Evolutionary conservation across 345 rosid genomes (phyloP).

Genomic region (Aethionema arabicum): DNA sequence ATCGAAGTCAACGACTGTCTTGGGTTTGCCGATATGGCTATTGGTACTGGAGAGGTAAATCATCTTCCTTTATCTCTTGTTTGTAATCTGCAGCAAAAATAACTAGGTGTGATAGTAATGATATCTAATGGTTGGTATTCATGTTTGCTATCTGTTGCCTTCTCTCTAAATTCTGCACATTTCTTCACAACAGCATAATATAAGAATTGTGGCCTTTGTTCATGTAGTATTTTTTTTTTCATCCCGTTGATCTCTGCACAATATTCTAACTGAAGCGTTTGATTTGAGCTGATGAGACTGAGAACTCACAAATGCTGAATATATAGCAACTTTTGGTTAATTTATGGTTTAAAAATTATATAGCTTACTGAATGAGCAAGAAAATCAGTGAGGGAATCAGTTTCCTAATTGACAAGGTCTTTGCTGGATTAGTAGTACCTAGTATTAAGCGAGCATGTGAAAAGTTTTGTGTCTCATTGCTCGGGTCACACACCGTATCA

Average conservation of each 20-base stretch:
- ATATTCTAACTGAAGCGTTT: conserved; percentile 11
- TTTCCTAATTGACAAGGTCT: not conserved
- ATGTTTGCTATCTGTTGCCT: not conserved
- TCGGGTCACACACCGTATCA: not conserved
- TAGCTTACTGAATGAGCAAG: not conserved
- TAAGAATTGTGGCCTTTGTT: conserved; percentile 6
- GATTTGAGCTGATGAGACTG: conserved; percentile 16
- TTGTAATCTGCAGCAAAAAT: conserved; percentile 6
- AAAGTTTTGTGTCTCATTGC: not conserved
- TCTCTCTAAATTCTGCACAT: not conserved
- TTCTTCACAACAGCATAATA: conserved; percentile 3
- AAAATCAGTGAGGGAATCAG: conserved; percentile 4
- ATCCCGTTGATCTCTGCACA: conserved; percentile 18
- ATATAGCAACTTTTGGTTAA: not conserved
- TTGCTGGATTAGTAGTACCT: not conserved
- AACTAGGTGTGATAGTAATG: conserved; percentile 11
- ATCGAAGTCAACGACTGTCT: conserved; percentile 85
- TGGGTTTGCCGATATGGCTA: conserved; percentile 75
- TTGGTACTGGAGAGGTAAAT: conserved; percentile 85
- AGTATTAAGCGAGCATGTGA: not conserved
- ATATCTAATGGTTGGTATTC: conserved; percentile 17
- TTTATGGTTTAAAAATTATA: not conserved
- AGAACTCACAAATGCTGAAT: conserved; percentile 7
- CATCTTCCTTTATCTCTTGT: conserved; percentile 17
- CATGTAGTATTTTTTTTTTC: not conserved